Conservation (phyloP, 2,329 filamentous ascomycete genomes). For the Fusarium sublunatum region DNA sequence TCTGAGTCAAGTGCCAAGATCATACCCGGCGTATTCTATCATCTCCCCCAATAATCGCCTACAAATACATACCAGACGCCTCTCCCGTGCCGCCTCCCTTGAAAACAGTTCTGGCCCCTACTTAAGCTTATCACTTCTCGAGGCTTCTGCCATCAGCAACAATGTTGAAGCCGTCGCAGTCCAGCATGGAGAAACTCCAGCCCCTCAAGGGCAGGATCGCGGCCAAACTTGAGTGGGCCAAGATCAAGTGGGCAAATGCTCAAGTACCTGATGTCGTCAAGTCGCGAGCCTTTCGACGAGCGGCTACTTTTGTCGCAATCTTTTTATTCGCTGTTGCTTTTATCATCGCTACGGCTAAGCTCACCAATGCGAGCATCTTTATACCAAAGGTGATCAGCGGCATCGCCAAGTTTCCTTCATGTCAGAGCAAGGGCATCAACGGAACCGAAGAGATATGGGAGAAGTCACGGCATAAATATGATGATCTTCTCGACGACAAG, state of each 20-base stretch:
- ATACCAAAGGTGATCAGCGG: constrained; percentile 33
- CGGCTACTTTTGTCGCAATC: constrained; percentile 17
- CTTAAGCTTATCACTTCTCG: constrained; percentile 14
- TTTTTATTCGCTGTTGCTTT: constrained; percentile 25
- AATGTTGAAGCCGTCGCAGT: constrained; percentile 29
- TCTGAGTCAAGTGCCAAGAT: constrained; percentile 13
- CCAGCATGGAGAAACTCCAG: constrained; percentile 22
- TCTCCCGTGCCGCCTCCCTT: constrained; percentile 21
- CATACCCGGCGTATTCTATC: not conserved
- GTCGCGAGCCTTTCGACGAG: constrained; percentile 37
- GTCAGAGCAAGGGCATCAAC: constrained; percentile 29
- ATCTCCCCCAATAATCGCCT: constrained; percentile 6
- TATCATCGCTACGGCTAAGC: constrained; percentile 29
- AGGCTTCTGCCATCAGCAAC: constrained; percentile 12
- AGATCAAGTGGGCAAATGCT: constrained; percentile 18
- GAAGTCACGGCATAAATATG: constrained; percentile 41
- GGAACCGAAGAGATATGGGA: constrained; percentile 37
- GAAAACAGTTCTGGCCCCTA: constrained; percentile 1
- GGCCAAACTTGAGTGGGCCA: constrained; percentile 11
- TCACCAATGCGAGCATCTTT: constrained; percentile 33
- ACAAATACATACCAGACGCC: constrained; percentile 24
- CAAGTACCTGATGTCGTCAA: constrained; percentile 24
- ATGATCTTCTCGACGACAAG: constrained; percentile 45
- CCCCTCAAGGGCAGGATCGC: constrained; percentile 19
- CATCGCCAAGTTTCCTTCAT: constrained; percentile 34